Evolutionary conservation across 2,329 filamentous ascomycete genomes (phyloP).

Genomic region (Delphinella strobiligena): DNA sequence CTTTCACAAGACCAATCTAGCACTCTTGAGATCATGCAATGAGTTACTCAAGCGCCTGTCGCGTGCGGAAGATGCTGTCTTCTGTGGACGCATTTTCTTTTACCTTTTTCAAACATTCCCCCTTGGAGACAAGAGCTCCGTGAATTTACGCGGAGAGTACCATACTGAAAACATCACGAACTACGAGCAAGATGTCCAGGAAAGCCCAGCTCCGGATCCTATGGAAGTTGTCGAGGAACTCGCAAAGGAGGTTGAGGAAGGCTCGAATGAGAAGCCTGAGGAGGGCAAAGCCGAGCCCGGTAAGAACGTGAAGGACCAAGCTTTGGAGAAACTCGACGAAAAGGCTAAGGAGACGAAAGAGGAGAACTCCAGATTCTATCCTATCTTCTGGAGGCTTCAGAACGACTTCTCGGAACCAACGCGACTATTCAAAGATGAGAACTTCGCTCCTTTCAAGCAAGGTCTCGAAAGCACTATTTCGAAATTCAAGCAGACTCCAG

Average conservation of each 20-base stretch:
- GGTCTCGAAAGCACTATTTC: constrained; percentile 51
- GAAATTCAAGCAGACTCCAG: constrained; percentile 63
- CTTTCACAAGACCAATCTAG: constrained; percentile 71
- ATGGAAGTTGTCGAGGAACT: constrained; percentile 10
- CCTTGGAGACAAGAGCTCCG: constrained; percentile 89
- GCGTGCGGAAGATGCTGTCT: constrained; percentile 92
- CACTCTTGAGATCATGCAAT: constrained; percentile 90
- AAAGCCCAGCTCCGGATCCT: constrained; percentile 3
- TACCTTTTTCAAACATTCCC: constrained; percentile 98
- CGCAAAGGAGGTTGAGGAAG: not conserved
- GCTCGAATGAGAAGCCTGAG: constrained; percentile 21
- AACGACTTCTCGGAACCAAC: constrained; percentile 85
- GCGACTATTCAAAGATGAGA: constrained; percentile 53
- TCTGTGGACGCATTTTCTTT: constrained; percentile 94
- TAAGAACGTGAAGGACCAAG: constrained; percentile 15
- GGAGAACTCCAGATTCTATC: constrained; percentile 66
- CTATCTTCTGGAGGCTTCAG: constrained; percentile 88
- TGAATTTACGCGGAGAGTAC: constrained; percentile 91
- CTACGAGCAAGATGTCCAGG: constrained; percentile 44
- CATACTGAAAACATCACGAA: constrained; percentile 89
- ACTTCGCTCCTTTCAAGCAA: constrained; percentile 54
- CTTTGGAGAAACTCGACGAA: constrained; percentile 10
- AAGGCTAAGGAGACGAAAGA: constrained; percentile 37
- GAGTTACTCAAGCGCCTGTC: constrained; percentile 86
- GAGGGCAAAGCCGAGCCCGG: not conserved